phyloP scores from a whole-genome alignment of 2,329 filamentous ascomycete species.

The Trichoderma oligosporum region DNA sequence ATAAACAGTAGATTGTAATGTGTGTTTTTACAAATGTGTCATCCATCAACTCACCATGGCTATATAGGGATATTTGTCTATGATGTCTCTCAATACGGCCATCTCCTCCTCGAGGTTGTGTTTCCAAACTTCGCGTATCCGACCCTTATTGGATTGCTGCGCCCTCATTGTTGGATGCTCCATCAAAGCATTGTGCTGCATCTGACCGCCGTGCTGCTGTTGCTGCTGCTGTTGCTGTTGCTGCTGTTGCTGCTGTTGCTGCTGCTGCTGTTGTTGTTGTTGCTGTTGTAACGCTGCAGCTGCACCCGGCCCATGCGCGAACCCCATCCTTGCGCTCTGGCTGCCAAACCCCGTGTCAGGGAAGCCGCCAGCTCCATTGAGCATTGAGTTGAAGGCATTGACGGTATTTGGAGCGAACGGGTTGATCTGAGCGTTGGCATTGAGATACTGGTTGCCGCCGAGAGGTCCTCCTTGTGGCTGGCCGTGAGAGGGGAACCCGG shows the following conservation, averaged over 20 bases:
- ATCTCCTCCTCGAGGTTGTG: conserved; percentile 90
- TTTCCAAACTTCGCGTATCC: conserved; percentile 96
- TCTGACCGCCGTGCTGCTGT: conserved; percentile 50
- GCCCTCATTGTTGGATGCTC: conserved; percentile 41
- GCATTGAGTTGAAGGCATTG: conserved; percentile 54
- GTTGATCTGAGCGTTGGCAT: conserved; percentile 63
- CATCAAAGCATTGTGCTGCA: conserved; percentile 39
- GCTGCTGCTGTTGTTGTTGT: too few relatives aligned
- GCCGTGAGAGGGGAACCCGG: conserved; percentile 50
- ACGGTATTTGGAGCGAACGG: conserved; percentile 58
- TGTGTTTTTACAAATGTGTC: neutral
- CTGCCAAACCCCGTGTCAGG: conserved; percentile 72
- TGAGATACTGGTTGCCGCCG: conserved; percentile 68
- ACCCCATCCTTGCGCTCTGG: conserved; percentile 83
- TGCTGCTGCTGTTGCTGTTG: too few relatives aligned
- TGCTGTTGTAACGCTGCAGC: conserved; percentile 51
- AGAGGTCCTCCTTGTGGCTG: conserved; percentile 53
- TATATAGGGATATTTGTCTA: conserved; percentile 92
- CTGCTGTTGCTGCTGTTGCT: too few relatives aligned
- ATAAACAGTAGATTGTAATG: neutral
- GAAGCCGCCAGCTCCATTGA: conserved; percentile 56
- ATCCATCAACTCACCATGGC: conserved; percentile 71
- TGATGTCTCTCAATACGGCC: conserved; percentile 72
- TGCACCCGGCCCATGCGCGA: conserved; percentile 60
- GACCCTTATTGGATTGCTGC: conserved; percentile 65